Evolutionary conservation across 2,329 filamentous ascomycete species (phyloP).

Genomic region (Pseudonectria foliicola): DNA sequence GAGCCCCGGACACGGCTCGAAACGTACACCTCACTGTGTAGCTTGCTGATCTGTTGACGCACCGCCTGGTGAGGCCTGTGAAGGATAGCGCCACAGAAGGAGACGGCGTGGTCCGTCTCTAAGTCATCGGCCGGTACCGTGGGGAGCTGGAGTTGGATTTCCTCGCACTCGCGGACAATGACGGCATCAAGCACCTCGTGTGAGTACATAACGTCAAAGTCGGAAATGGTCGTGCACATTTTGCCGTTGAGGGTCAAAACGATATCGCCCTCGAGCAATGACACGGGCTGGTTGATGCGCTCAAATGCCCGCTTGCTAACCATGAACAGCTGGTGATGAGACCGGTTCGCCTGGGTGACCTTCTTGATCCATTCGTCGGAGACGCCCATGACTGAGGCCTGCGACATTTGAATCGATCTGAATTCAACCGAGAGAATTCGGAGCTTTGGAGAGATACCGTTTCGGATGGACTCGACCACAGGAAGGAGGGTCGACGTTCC

Average conservation of each 20-base stretch:
- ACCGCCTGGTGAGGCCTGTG: conserved; percentile 95
- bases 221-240: conserved; percentile 85
- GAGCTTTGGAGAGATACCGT: conserved; percentile 70
- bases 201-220: conserved; percentile 95
- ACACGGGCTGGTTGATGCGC: conserved; percentile 40
- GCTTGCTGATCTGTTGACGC: conserved; percentile 90
- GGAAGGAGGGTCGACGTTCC: conserved; percentile 83
- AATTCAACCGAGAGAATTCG: conserved; percentile 93
- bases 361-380: conserved; percentile 92
- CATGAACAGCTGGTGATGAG: conserved; percentile 97
- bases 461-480: conserved; percentile 79
- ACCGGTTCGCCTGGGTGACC: conserved; percentile 80
- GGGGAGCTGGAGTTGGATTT: conserved; percentile 68
- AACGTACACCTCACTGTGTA: conserved; percentile 95
- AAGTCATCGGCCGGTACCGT: conserved; percentile 86
- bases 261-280: conserved; percentile 83
- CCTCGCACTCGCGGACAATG: conserved; percentile 77
- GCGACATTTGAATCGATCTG: conserved; percentile 91
- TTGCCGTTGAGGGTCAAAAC: conserved; percentile 85
- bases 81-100: conserved; percentile 90
- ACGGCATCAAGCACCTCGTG: conserved; percentile 75
- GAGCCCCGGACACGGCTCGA: conserved; percentile 78
- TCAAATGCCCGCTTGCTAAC: conserved; percentile 81
- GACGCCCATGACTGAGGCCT: conserved; percentile 94
- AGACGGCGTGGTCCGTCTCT: conserved; percentile 85